phyloP scores from a whole-genome alignment of 169 alveolate species.

The Plasmodium sp. region DNA sequence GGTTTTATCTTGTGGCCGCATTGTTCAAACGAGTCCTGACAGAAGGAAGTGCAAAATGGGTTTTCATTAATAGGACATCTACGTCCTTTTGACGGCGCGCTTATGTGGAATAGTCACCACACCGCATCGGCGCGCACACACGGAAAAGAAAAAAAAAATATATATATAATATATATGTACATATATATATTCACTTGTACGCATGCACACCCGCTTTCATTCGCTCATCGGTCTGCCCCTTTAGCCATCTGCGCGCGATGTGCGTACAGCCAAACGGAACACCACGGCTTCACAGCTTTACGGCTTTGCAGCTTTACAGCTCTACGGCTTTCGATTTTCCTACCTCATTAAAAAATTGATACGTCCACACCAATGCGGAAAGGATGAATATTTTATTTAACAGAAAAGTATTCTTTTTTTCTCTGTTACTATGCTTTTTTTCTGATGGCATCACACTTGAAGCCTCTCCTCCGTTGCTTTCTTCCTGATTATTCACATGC shows the following conservation, averaged over 20 bases:
- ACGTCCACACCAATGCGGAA: neutral
- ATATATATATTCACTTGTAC: neutral
- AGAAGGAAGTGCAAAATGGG: neutral
- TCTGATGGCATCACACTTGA: constrained; percentile 4
- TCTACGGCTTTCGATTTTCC: neutral
- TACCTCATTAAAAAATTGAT: neutral
- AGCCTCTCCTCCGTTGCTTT: neutral
- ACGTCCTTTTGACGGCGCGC: neutral
- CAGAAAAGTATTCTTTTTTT: neutral
- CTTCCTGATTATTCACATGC: neutral
- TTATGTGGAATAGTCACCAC: neutral
- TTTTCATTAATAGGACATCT: neutral
- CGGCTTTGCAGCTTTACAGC: neutral
- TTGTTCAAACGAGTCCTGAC: neutral
- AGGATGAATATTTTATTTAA: neutral
- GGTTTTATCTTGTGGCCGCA: neutral
- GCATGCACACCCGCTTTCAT: neutral
- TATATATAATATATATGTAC: too few relatives aligned
- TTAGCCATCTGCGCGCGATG: neutral
- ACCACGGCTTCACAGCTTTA: neutral
- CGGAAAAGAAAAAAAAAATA: neutral
- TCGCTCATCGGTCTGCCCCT: neutral
- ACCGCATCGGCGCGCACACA: neutral
- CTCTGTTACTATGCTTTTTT: neutral
- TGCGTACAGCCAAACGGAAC: neutral